Conservation (phyloP, 2,329 filamentous ascomycete species). For the Penicillium sp. region DNA sequence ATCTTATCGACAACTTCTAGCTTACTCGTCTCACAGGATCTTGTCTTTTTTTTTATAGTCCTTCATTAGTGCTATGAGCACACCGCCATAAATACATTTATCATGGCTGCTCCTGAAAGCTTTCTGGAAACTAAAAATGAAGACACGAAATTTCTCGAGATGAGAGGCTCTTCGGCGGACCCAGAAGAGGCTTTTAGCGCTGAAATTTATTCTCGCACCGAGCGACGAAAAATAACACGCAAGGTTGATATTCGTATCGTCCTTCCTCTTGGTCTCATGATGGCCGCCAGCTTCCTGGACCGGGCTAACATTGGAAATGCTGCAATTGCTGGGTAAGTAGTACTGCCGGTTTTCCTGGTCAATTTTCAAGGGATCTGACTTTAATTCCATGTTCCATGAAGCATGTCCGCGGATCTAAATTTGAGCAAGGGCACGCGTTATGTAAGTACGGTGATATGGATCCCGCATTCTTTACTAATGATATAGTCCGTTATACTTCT, state of each 20-base stretch:
- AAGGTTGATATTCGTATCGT: constrained; percentile 14
- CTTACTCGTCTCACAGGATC: too few species aligned
- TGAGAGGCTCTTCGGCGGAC: background rate
- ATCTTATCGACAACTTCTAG: too few species aligned
- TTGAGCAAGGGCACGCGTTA: constrained; percentile 34
- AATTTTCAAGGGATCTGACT: background rate
- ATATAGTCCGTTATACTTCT: constrained; percentile 30
- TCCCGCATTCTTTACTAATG: background rate
- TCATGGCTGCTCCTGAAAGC: background rate
- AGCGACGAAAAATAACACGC: background rate
- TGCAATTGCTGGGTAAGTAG: constrained; percentile 25
- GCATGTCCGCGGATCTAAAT: constrained; percentile 32
- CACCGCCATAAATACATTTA: too few species aligned
- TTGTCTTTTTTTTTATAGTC: too few species aligned
- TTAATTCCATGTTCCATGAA: constrained; percentile 70
- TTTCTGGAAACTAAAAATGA: background rate
- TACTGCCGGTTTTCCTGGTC: constrained; percentile 47
- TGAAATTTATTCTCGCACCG: background rate
- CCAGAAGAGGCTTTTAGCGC: background rate
- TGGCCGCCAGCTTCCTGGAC: constrained; percentile 15
- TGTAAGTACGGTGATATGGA: constrained; percentile 9
- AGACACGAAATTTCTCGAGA: background rate
- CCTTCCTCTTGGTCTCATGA: constrained; percentile 9
- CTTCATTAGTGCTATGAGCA: too few species aligned
- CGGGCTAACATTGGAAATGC: constrained; percentile 18